A percentile compares a stretch with the other conserved stretches of the same genome.
phyloP scores from a whole-genome alignment of 352 stramenopile species.

The Phytophthora europaea region DNA sequence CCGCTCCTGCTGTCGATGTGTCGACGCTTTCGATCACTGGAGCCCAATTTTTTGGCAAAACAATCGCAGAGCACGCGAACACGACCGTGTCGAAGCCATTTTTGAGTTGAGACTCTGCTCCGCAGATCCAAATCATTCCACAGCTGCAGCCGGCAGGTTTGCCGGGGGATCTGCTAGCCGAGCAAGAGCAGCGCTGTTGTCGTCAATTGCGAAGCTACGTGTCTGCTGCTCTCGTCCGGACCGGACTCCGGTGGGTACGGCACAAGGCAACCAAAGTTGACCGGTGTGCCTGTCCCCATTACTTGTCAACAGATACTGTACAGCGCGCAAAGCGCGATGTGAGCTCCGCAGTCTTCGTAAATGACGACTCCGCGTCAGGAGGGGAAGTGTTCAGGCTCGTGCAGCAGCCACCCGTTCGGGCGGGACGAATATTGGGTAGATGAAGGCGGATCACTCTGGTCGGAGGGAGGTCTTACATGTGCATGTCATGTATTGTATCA shows the following conservation, averaged over 20 bases:
- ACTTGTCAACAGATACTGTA: conserved; percentile 27
- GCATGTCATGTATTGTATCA: not conserved
- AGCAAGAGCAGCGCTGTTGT: conserved; percentile 28
- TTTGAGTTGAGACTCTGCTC: conserved; percentile 12
- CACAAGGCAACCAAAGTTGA: conserved; percentile 25
- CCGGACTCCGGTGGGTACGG: conserved; percentile 3
- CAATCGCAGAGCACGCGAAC: conserved; percentile 36
- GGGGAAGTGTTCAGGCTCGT: not conserved
- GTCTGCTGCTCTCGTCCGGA: conserved; percentile 32
- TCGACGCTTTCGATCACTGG: conserved; percentile 37
- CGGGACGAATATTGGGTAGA: not conserved
- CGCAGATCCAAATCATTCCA: conserved; percentile 37
- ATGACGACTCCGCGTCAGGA: conserved; percentile 7
- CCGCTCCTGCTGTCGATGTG: conserved; percentile 16
- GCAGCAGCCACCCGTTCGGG: not conserved
- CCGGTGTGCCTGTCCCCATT: conserved; percentile 6
- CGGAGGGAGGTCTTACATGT: not conserved
- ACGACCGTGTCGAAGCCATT: conserved; percentile 28
- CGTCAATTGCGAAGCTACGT: conserved; percentile 32
- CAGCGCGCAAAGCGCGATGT: not conserved
- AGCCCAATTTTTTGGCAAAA: conserved; percentile 31
- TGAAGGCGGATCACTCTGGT: not conserved
- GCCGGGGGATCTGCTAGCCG: conserved; percentile 18
- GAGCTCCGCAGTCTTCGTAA: not conserved
- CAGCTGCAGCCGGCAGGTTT: conserved; percentile 32